These are phyloP conservation scores for Primulina huaijiensis DNA, from an alignment of 257 asterid genomes.

Conservation along the genomic window DNA sequence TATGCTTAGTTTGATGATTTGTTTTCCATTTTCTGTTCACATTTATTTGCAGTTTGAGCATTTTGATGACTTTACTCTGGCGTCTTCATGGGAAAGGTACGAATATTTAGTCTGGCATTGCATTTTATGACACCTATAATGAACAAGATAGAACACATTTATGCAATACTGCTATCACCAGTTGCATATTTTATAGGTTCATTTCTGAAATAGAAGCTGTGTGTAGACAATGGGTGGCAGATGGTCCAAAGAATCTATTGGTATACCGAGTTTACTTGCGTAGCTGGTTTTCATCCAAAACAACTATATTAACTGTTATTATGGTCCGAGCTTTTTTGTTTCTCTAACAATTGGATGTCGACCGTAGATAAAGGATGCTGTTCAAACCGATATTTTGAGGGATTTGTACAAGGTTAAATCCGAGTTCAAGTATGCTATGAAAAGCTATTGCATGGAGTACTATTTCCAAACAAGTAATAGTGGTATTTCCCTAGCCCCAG, in stretches of 20 bases:
- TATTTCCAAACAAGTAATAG: conserved; percentile 47
- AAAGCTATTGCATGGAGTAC: conserved; percentile 82
- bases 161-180: conserved; percentile 7
- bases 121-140: conserved; percentile 1
- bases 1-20: conserved; percentile 3
- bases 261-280: conserved; percentile 35
- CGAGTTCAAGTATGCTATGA: conserved; percentile 69
- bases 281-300: conserved; percentile 11
- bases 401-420: conserved; percentile 70
- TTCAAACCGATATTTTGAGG: conserved; percentile 43
- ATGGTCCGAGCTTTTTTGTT: conserved; percentile 11
- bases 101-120: conserved; percentile 3
- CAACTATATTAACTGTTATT: conserved; percentile 7
- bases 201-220: conserved; percentile 90
- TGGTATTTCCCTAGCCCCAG: conserved; percentile 39
- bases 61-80: conserved; percentile 88
- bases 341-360: conserved; percentile 16
- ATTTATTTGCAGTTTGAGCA: conserved; percentile 64
- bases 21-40: neutral
- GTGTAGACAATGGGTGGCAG: conserved; percentile 83
- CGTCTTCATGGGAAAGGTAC: conserved; percentile 94
- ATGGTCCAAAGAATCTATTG: conserved; percentile 74
- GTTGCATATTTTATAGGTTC: conserved; percentile 45
- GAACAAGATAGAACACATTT: conserved; percentile 2
- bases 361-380: conserved; percentile 66